These are phyloP conservation scores for Breviolum minutum DNA, from an alignment of 73 alveolate genomes.

Conservation along the genomic window DNA sequence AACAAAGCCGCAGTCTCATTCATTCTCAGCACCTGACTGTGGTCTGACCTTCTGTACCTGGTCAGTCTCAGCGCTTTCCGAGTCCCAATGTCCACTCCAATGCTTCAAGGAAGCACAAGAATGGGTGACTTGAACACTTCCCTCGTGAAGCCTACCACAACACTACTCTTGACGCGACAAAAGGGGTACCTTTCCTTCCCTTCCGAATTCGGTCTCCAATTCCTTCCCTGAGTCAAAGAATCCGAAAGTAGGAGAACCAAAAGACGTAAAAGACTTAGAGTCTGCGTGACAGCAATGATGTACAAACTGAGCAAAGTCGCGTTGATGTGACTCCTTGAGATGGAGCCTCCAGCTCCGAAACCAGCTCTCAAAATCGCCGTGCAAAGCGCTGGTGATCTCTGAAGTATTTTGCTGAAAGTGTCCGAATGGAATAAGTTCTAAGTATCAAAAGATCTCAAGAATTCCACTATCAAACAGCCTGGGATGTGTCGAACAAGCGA, in stretches of 20 bases:
- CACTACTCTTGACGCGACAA: neutral
- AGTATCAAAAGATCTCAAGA: neutral
- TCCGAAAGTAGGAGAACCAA: neutral
- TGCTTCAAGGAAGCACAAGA: no score
- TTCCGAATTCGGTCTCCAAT: conserved; percentile 21
- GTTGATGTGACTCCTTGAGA: conserved; percentile 12
- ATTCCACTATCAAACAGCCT: neutral
- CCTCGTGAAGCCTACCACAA: no score
- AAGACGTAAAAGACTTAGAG: no score
- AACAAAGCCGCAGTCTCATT: no score
- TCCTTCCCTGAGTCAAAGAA: conserved; percentile 16
- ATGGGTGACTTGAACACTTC: no score
- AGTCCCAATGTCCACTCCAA: no score
- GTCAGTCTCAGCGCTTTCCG: neutral
- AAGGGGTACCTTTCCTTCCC: neutral
- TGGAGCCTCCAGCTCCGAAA: neutral
- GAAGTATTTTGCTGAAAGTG: no score
- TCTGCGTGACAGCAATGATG: no score
- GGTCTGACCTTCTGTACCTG: conserved; percentile 16
- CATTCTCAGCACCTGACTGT: neutral
- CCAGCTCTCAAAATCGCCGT: neutral
- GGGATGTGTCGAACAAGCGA: conserved; percentile 36
- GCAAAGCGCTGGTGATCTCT: no score
- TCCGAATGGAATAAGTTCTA: neutral
- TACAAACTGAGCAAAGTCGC: neutral